Conservation (phyloP, 805 yeast genomes). For the Candida sphagnicola region DNA sequence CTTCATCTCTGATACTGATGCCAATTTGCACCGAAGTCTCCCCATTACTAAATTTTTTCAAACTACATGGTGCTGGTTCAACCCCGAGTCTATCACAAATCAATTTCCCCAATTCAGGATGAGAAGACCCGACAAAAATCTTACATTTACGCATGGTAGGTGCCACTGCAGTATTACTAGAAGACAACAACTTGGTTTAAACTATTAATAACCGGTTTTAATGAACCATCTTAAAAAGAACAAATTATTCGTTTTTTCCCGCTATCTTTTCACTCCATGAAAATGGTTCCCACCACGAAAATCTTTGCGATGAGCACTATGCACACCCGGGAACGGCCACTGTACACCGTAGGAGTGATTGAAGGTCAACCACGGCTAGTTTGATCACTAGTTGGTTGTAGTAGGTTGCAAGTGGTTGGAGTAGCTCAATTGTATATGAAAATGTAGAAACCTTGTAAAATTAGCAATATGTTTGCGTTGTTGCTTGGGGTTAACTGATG, state of each 20-base stretch:
- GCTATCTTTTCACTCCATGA: no score
- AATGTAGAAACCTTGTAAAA: no score
- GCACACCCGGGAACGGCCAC: not conserved
- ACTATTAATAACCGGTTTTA: not conserved
- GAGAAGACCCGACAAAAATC: slow-evolving; percentile 94
- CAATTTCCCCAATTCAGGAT: slow-evolving; percentile 86
- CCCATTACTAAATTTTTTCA: slow-evolving; percentile 93
- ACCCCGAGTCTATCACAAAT: slow-evolving; percentile 91
- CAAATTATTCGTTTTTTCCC: no score
- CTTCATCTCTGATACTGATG: slow-evolving; percentile 93
- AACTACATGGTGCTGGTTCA: slow-evolving; percentile 87
- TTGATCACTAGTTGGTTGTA: no score
- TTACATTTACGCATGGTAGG: slow-evolving; percentile 87
- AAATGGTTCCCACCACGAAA: not conserved
- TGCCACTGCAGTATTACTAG: not conserved
- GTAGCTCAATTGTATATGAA: no score
- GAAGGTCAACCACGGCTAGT: no score
- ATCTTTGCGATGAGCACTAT: not conserved
- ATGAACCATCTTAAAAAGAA: no score
- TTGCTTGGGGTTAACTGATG: no score
- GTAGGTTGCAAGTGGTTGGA: no score
- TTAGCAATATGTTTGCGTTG: no score
- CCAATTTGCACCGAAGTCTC: slow-evolving; percentile 97
- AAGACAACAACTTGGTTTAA: slow-evolving; percentile 4
- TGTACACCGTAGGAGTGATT: no score